phyloP scores from a whole-genome alignment of 2,329 filamentous ascomycete genomes.

The Trichoderma citrinoviride region DNA sequence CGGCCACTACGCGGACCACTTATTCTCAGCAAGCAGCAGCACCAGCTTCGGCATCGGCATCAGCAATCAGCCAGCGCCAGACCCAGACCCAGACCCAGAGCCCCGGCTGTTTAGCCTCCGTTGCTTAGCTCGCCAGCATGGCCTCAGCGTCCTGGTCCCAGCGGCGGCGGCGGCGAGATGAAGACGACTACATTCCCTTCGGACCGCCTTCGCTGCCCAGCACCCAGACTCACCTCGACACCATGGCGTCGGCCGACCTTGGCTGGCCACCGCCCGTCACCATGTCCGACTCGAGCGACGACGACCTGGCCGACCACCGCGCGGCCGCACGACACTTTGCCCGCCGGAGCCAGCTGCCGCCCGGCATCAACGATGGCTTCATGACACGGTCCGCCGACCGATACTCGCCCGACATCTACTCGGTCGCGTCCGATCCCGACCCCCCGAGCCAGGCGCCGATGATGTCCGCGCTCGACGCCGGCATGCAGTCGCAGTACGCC shows the following conservation, averaged over 20 bases:
- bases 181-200: constrained; percentile 19
- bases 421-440: constrained; percentile 3
- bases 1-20: not conserved
- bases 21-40: not conserved
- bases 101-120: not conserved
- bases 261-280: constrained; percentile 8
- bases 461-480: not conserved
- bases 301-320: not conserved
- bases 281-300: constrained; percentile 19
- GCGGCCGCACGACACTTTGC: constrained; percentile 1
- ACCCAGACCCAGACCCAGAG: not conserved
- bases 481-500: constrained; percentile 9
- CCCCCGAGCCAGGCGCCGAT: constrained; percentile 11
- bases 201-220: constrained; percentile 16
- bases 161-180: constrained; percentile 15
- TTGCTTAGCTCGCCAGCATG: constrained; percentile 11
- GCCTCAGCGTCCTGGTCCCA: constrained; percentile 11
- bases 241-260: constrained; percentile 6
- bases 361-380: not conserved
- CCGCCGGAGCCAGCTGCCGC: not conserved
- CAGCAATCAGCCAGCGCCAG: not conserved
- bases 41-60: not conserved
- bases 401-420: constrained; percentile 15
- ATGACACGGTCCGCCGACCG: not conserved
- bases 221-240: constrained; percentile 10